Evolutionary conservation across 139 green algal species (phyloP).

Genomic region (Astrephomene gubernaculifera): DNA sequence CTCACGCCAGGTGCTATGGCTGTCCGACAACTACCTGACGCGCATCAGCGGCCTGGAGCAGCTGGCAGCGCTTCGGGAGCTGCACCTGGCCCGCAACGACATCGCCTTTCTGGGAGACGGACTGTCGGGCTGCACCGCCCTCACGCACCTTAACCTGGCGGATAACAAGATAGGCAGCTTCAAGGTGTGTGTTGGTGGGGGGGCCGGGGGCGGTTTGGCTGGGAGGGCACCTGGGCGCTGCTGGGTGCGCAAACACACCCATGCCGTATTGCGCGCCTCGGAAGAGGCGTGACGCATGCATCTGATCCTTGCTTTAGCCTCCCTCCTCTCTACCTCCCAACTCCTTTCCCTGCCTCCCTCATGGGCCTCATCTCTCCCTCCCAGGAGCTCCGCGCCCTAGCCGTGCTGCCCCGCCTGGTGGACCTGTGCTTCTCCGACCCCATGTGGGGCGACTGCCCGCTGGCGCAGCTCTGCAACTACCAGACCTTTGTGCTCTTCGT

Average conservation of each 20-base stretch:
- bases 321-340: neutral
- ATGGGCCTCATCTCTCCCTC: neutral
- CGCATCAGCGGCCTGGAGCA: constrained; percentile 63
- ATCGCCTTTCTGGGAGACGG: constrained; percentile 64
- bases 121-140: constrained; percentile 52
- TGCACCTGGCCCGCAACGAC: constrained; percentile 80
- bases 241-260: too few species aligned
- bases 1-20: constrained; percentile 72
- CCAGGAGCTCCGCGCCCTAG: constrained; percentile 69
- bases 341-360: neutral
- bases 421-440: constrained; percentile 85
- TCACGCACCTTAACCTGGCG: constrained; percentile 78
- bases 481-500: constrained; percentile 71
- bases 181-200: constrained; percentile 59
- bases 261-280: neutral
- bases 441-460: constrained; percentile 77
- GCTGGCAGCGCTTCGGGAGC: constrained; percentile 66
- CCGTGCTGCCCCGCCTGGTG: constrained; percentile 60
- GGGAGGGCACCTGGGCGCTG: neutral
- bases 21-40: constrained; percentile 81
- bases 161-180: constrained; percentile 79
- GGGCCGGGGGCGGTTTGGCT: neutral
- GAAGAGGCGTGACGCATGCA: neutral
- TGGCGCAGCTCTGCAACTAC: constrained; percentile 83
- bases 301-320: neutral